Evolutionary conservation across 140 eudicot genomes (phyloP).

Genomic region (Flaveria floridana): DNA sequence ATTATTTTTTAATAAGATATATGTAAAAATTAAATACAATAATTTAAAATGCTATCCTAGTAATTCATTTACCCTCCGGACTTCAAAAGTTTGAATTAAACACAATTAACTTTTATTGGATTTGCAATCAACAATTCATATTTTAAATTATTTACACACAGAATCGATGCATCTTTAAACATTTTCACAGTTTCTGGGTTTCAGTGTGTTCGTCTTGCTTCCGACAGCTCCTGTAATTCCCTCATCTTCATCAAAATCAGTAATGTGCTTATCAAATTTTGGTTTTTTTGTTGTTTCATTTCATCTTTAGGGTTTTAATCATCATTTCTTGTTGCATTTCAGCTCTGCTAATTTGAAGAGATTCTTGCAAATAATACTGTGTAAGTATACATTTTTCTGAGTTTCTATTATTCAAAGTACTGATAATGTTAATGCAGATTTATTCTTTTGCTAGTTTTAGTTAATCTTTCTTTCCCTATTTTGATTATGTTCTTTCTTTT

Average conservation of each 20-base stretch:
- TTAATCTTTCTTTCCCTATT: neutral
- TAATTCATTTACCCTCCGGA: neutral
- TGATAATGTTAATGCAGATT: neutral
- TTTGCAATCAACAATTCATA: conserved; percentile 30
- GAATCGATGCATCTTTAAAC: conserved; percentile 10
- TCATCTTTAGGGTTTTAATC: conserved; percentile 18
- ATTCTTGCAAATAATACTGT: conserved; percentile 24
- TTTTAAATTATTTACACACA: conserved; percentile 14
- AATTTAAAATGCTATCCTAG: neutral
- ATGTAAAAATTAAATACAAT: neutral
- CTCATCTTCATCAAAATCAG: conserved; percentile 23
- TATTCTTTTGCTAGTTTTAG: conserved; percentile 19
- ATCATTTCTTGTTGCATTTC: conserved; percentile 24
- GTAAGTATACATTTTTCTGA: neutral
- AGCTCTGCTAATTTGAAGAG: conserved; percentile 19
- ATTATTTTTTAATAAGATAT: neutral
- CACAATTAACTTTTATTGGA: conserved; percentile 25
- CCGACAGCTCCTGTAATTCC: conserved; percentile 29
- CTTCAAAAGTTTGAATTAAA: conserved; percentile 22
- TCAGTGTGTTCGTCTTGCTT: conserved; percentile 32
- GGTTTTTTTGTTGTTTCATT: neutral
- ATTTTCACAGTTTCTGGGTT: conserved; percentile 28
- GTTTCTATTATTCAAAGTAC: neutral
- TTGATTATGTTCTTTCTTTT: neutral
- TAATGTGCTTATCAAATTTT: conserved; percentile 6